Evolutionary conservation across 1,139 yeast species (phyloP).

Genomic region (Protomyces gravidus): DNA sequence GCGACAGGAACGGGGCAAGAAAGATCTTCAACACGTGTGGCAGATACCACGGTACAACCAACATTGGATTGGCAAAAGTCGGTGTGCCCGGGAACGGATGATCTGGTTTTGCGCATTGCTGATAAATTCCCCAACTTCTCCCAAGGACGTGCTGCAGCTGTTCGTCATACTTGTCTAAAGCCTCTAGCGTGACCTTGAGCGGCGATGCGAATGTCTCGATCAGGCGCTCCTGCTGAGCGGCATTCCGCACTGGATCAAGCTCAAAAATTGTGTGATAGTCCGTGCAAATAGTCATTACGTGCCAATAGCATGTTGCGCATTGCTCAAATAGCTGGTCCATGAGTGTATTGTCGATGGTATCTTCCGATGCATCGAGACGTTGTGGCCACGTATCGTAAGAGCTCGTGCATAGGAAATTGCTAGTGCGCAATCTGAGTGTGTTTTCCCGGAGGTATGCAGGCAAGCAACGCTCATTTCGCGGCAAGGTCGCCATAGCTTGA

Average conservation of each 20-base stretch:
- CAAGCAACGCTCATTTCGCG: conserved; percentile 19
- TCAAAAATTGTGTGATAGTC: conserved; percentile 17
- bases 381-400: conserved; percentile 15
- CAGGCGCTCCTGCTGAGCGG: not conserved
- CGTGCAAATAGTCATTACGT: conserved; percentile 18
- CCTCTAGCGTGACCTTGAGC: conserved; percentile 7
- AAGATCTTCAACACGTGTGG: conserved; percentile 22
- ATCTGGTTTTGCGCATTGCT: conserved; percentile 15
- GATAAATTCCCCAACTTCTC: not conserved
- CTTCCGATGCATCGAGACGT: not conserved
- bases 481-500: not conserved
- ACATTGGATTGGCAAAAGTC: conserved; percentile 15
- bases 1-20: conserved; percentile 18
- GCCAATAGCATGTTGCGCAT: conserved; percentile 21
- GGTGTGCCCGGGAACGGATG: conserved; percentile 13
- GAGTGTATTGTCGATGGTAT: conserved; percentile 6
- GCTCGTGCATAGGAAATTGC: conserved; percentile 13
- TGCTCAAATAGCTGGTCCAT: conserved; percentile 13
- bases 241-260: not conserved
- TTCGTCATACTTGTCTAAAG: not conserved
- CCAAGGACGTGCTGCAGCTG: conserved; percentile 6
- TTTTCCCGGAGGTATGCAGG: conserved; percentile 10
- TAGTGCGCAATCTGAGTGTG: conserved; percentile 16
- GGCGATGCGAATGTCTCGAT: not conserved
- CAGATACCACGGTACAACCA: conserved; percentile 12